These are phyloP conservation scores for Trametes elegans DNA, from an alignment of 768 basidiomycete genomes.

Conservation along the genomic window DNA sequence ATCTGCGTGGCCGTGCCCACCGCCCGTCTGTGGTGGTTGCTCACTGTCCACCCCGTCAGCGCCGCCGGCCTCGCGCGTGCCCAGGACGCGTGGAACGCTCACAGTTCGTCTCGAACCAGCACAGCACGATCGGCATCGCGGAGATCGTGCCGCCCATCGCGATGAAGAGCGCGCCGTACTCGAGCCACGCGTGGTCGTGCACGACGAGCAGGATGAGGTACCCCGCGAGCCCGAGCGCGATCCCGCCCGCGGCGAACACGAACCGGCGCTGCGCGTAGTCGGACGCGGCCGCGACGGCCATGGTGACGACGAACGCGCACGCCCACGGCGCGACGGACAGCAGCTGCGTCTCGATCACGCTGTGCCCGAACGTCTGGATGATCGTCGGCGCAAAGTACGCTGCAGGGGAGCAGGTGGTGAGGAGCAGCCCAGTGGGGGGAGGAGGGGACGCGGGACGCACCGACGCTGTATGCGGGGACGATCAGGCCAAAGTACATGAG, in stretches of 20 bases:
- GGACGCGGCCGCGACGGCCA: slow-evolving; percentile 21
- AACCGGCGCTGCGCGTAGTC: slow-evolving; percentile 23
- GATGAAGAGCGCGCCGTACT: slow-evolving; percentile 25
- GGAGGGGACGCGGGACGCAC: slow-evolving; percentile 11
- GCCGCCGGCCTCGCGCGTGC: too few relatives aligned
- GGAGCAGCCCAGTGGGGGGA: background rate
- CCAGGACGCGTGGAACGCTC: background rate
- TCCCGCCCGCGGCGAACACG: slow-evolving; percentile 19
- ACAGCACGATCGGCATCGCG: slow-evolving; percentile 25
- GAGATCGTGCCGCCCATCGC: slow-evolving; percentile 20
- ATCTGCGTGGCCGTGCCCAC: slow-evolving; percentile 29
- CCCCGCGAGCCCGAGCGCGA: slow-evolving; percentile 20
- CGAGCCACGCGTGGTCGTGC: slow-evolving; percentile 19
- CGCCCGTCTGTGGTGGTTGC: slow-evolving; percentile 24
- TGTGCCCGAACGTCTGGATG: slow-evolving; percentile 25
- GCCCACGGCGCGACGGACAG: slow-evolving; percentile 32
- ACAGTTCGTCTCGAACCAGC: slow-evolving; percentile 29
- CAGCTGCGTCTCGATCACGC: slow-evolving; percentile 28
- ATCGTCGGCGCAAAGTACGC: slow-evolving; percentile 27
- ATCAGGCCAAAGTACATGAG: slow-evolving; percentile 33
- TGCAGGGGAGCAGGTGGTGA: background rate
- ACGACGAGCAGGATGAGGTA: slow-evolving; percentile 23
- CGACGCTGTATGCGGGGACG: slow-evolving; percentile 29
- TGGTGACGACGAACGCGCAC: slow-evolving; percentile 25
- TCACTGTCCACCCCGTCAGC: slow-evolving; percentile 16